Percentiles rank a stretch among this genome's conserved stretches.
These are phyloP conservation scores for Suillus brevipes DNA, from an alignment of 768 basidiomycete species.

Conservation along the genomic window DNA sequence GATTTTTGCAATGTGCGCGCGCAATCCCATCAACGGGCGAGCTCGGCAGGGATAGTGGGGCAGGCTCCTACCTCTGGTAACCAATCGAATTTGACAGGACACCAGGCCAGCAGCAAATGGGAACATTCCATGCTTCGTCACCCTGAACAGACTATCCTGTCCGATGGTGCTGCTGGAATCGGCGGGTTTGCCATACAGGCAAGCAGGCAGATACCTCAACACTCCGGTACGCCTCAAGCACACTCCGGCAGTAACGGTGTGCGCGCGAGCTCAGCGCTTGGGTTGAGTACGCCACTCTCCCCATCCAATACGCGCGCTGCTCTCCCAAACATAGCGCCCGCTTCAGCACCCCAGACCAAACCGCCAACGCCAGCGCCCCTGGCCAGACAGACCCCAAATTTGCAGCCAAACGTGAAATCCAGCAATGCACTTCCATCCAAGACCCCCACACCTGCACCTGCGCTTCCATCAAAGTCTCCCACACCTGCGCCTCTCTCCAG, in stretches of 20 bases:
- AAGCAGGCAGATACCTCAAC: background rate
- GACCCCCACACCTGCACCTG: background rate
- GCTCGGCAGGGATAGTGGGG: background rate
- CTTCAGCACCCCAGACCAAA: background rate
- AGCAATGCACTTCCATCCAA: too few relatives aligned
- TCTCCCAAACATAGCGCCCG: background rate
- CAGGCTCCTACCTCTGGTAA: conserved; percentile 4
- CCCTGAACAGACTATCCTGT: conserved; percentile 6
- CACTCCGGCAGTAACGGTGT: background rate
- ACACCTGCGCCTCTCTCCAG: background rate
- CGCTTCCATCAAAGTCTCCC: background rate
- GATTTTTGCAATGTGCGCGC: conserved; percentile 10
- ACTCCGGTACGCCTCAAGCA: too few relatives aligned
- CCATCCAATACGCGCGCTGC: background rate
- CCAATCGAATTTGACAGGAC: background rate
- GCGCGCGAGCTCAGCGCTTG: background rate
- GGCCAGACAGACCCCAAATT: background rate
- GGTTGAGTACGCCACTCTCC: too few relatives aligned
- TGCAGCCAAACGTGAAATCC: background rate
- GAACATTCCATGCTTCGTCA: background rate
- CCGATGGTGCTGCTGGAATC: background rate
- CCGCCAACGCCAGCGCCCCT: background rate
- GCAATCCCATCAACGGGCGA: conserved; percentile 2
- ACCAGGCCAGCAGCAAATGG: background rate
- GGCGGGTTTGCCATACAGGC: background rate